Conservation (phyloP, 169 alveolate genomes). For the Plasmodium berghei region DNA sequence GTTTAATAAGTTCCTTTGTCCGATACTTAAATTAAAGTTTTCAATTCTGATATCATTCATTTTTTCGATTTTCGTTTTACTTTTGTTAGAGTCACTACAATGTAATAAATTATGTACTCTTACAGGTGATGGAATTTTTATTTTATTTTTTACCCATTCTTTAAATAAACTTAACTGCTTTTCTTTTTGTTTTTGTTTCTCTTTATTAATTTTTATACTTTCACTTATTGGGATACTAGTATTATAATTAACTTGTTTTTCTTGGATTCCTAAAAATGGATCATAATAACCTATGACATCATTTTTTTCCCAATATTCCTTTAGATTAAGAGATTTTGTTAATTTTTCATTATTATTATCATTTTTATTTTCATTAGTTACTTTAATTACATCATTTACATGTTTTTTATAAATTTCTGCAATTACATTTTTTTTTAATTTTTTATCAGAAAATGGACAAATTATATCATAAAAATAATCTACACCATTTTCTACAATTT, state of each 20-base stretch:
- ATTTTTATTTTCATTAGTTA: slow-evolving; percentile 11
- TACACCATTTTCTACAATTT: slow-evolving; percentile 48
- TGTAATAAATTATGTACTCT: slow-evolving; percentile 81
- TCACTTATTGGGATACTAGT: slow-evolving; percentile 79
- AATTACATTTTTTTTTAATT: slow-evolving; percentile 39
- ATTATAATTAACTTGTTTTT: slow-evolving; percentile 80
- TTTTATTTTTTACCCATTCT: slow-evolving; percentile 89
- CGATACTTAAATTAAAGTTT: slow-evolving; percentile 91
- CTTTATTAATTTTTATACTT: slow-evolving; percentile 79
- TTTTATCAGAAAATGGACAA: slow-evolving; percentile 55
- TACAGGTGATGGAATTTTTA: slow-evolving; percentile 88
- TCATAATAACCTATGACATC: slow-evolving; percentile 61
- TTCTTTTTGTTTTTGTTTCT: slow-evolving; percentile 81
- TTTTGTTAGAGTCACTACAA: slow-evolving; percentile 36
- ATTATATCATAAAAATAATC: slow-evolving; percentile 52
- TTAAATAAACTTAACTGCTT: slow-evolving; percentile 83
- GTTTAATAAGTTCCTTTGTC: slow-evolving; percentile 95
- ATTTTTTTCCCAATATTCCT: slow-evolving; percentile 71
- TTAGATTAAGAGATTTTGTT: slow-evolving; percentile 21
- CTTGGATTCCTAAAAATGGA: slow-evolving; percentile 81
- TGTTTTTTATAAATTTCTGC: slow-evolving; percentile 59
- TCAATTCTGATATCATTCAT: slow-evolving; percentile 87
- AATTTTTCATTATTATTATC: slow-evolving; percentile 38
- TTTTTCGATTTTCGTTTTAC: slow-evolving; percentile 81
- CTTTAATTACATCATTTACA: slow-evolving; percentile 19